Evolutionary conservation across 768 basidiomycete genomes (phyloP).

Genomic region (Lenzites betulinus): DNA sequence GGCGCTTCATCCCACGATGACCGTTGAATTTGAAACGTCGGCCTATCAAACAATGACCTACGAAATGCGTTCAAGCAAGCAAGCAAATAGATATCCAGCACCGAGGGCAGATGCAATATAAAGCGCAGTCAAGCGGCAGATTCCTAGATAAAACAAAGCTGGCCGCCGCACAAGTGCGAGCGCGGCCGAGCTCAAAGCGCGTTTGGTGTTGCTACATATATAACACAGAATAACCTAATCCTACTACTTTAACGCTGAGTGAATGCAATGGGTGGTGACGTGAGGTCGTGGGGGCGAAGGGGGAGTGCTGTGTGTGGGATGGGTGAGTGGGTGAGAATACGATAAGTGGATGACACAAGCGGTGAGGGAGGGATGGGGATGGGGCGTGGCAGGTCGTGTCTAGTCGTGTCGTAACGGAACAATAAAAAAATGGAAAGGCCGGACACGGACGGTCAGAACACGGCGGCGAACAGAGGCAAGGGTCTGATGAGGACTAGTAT

Average conservation of each 20-base stretch:
- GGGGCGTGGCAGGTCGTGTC: slow-evolving; percentile 14
- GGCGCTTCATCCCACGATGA: too few species aligned
- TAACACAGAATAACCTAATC: slow-evolving; percentile 21
- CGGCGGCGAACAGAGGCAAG: neutral
- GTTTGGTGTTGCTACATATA: slow-evolving; percentile 23
- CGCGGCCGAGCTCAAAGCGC: neutral
- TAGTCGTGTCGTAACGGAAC: slow-evolving; percentile 13
- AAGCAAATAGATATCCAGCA: too few species aligned
- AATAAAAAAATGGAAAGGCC: neutral
- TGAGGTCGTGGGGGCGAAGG: neutral
- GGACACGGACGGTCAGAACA: neutral
- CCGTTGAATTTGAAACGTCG: too few species aligned
- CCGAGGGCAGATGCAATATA: too few species aligned
- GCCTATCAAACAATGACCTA: too few species aligned
- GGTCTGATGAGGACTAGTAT: neutral
- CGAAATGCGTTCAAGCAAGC: too few species aligned
- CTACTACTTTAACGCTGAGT: slow-evolving; percentile 8
- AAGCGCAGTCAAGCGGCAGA: neutral
- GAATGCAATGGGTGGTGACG: slow-evolving; percentile 1
- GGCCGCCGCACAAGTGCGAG: neutral
- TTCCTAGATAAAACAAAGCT: neutral
- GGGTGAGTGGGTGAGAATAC: slow-evolving; percentile 12
- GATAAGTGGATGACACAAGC: slow-evolving; percentile 1
- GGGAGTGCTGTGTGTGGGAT: neutral
- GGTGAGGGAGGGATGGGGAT: neutral